Base-by-base conservation (phyloP, 2,329 filamentous ascomycete genomes). In the Periconia macrospinosa region DNA sequence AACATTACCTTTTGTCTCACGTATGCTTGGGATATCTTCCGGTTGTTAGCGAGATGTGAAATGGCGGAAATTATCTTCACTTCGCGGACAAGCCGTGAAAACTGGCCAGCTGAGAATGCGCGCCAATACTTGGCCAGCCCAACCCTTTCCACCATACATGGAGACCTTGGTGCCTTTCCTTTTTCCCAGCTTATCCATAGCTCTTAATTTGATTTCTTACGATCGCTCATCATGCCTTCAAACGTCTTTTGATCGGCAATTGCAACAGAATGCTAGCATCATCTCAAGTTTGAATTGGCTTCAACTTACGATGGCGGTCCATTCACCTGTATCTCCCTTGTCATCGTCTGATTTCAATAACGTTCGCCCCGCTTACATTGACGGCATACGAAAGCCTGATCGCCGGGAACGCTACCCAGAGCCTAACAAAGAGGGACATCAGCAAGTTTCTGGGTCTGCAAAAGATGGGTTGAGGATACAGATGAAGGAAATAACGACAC, bases 401-500 rank as follows among this genome's bases (percentile, higher is more conserved):
- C 53, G 63, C 23, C 8, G 23, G 23, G 23, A 27, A 53, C 59
- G 60, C 7, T 56, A 50, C n/a, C 41, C 45, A 41, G 45, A 60
- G 1, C 33, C 45, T 3, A 58, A 49, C 17, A 48, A 41, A 49
- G 50, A 61, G 11, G 57, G 53, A 40, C 53, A 33, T 8, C 13
- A 33, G 8, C 7, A 33, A 33, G 30, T 52, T n/a, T 56, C 63
- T 2, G 59, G 56, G 42, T 66, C 60, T 43, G 52, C 58, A 40
- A 58, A 64, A 41, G 41, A 61, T 9, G 66, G 66, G n/a, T 52
- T 67, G 14, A 63, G 65, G 2, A 69, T 71, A 17, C 62, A 63
- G 18, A 67, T 71, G 65, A 54, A 52, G 30, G 53, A 62, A 11
- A 55, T 66, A 33, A 41, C 57, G 37, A 59, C 62, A 11, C 62